Base-by-base conservation (phyloP, 2,329 filamentous ascomycete species). In the Alternaria hordeiaustralica region DNA sequence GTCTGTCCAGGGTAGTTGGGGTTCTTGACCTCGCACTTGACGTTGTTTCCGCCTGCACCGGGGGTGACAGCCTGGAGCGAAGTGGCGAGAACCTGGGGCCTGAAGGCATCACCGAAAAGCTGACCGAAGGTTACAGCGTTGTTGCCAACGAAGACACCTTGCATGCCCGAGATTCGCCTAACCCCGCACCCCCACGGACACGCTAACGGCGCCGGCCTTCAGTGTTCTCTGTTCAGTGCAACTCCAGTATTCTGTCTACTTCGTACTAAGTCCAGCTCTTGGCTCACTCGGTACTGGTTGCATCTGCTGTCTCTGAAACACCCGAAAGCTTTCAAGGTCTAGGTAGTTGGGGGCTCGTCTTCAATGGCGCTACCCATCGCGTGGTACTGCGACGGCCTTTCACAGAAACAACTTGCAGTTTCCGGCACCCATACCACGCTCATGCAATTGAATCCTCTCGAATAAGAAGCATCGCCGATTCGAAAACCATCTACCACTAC, bases 1-100 rank as follows among this genome's bases (percentile, higher is more conserved):
- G 23, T 28, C 5, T 28, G 46, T 23, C 6, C 53, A 8, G 28
- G 25, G 13, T 21, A n/a, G n/a, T 49, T 47, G 12, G 56, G 61
- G 36, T 60, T 21, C 15, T 21, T 30, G 5, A 63, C 21, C n/a
- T 25, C 53, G 30, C 61, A 64, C 7, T 25, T 21, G 2, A 64
- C 41, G 21, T 61, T 57, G 53, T 44, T 57, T 23, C 46, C 53
- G 12, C 51, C 61, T 6, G 46, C 58, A 15, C 58, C 58, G 11
- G 61, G 61, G 28, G 44, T 61, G 4, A 61, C 57, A 20, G 58
- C 58, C 41, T 64, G 61, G 21, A 64, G 46, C 5, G 58, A 61
- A 20, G 53, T 64, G 9, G 61, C 61, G 4, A 44, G 3, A 13
- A 64, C 53, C 6, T 18, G 58, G 21, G 25, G 5, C n/a, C 61